Conservation (phyloP, 768 basidiomycete species). For the Phylloporus scabripes region DNA sequence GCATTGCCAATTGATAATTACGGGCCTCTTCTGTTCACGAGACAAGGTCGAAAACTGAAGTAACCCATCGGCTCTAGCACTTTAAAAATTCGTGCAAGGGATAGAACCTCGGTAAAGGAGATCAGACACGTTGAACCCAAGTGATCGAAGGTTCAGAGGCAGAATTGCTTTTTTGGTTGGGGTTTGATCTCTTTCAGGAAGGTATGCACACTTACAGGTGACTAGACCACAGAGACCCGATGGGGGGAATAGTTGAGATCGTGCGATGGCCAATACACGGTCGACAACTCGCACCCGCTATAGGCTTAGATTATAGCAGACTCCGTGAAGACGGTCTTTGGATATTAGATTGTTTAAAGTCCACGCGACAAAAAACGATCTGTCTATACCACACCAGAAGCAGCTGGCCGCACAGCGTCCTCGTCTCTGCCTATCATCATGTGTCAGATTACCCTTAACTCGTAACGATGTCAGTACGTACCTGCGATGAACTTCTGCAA, state of each 20-base stretch:
- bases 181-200: background rate
- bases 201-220: too few species aligned
- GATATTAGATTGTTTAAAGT: constrained; percentile 6
- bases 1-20: too few species aligned
- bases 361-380: background rate
- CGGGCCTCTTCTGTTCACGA: background rate
- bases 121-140: background rate
- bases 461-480: constrained; percentile 32
- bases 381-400: constrained; percentile 30
- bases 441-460: background rate
- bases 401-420: constrained; percentile 63
- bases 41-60: background rate
- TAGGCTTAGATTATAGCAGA: background rate
- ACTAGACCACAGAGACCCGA: background rate
- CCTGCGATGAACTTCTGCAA: constrained; percentile 84
- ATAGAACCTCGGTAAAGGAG: background rate
- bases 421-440: constrained; percentile 62
- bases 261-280: background rate
- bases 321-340: background rate
- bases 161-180: background rate
- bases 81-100: background rate
- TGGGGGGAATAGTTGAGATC: background rate
- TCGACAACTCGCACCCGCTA: background rate
- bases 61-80: background rate
- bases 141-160: too few species aligned